Evolutionary conservation across 805 yeast species (phyloP).

Genomic region (Metschnikowia henanensis): DNA sequence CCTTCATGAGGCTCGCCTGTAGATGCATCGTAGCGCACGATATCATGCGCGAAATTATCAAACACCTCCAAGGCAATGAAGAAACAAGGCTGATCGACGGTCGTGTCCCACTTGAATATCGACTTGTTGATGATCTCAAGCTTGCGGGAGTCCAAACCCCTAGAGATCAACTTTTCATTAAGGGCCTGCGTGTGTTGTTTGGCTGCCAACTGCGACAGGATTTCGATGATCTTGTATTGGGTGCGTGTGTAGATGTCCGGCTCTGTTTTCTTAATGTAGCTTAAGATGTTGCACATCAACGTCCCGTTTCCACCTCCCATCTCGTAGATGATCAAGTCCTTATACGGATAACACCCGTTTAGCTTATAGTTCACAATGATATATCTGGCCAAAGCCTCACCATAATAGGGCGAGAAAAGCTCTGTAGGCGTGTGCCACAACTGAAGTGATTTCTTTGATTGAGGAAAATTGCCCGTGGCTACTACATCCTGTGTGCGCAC

Average conservation of each 20-base stretch:
- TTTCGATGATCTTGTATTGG: slow-evolving; percentile 71
- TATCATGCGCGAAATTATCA: slow-evolving; percentile 83
- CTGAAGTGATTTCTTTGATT: slow-evolving; percentile 49
- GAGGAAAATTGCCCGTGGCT: slow-evolving; percentile 15
- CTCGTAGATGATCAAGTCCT: slow-evolving; percentile 76
- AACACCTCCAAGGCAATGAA: slow-evolving; percentile 81
- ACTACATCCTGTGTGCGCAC: slow-evolving; percentile 24
- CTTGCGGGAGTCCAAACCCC: slow-evolving; percentile 52
- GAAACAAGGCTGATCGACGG: slow-evolving; percentile 65
- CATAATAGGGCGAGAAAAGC: slow-evolving; percentile 79
- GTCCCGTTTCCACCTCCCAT: slow-evolving; percentile 93
- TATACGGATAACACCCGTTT: slow-evolving; percentile 62
- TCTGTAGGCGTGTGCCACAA: slow-evolving; percentile 93
- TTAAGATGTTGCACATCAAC: slow-evolving; percentile 71
- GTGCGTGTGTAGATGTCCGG: slow-evolving; percentile 75
- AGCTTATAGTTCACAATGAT: slow-evolving; percentile 68
- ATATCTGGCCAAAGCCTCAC: slow-evolving; percentile 83
- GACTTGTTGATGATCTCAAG: slow-evolving; percentile 72
- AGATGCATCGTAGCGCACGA: slow-evolving; percentile 67
- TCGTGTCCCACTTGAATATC: slow-evolving; percentile 68
- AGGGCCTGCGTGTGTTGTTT: slow-evolving; percentile 49
- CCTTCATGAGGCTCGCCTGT: slow-evolving; percentile 76
- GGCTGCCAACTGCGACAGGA: slow-evolving; percentile 58
- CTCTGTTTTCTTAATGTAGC: slow-evolving; percentile 57
- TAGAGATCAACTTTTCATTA: slow-evolving; percentile 29